Conservation (phyloP, 2,329 filamentous ascomycete genomes). For the Teratosphaeria epicoccoides region DNA sequence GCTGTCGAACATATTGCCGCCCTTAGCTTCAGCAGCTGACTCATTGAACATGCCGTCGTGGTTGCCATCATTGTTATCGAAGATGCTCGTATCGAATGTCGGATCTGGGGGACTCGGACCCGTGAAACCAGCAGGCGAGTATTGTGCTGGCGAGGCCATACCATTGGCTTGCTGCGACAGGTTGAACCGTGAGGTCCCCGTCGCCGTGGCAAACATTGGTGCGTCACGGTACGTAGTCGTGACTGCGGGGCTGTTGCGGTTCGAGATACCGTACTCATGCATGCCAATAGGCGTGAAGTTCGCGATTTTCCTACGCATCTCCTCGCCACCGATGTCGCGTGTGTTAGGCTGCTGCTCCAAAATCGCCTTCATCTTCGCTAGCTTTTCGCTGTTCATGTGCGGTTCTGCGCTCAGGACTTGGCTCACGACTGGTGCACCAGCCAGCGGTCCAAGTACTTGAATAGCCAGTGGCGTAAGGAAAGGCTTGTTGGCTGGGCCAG, state of each 20-base stretch:
- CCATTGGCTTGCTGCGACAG: conserved; percentile 9
- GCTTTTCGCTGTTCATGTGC: conserved; percentile 20
- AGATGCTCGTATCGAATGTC: conserved; percentile 16
- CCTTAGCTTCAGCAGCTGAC: conserved; percentile 1
- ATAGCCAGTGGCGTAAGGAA: conserved; percentile 16
- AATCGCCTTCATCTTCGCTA: conserved; percentile 16
- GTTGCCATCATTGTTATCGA: conserved; percentile 14
- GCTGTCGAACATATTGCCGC: conserved; percentile 4
- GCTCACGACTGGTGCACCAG: conserved; percentile 15
- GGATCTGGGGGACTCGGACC: conserved; percentile 15
- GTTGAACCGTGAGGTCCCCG: conserved; percentile 8
- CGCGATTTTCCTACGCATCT: conserved; percentile 8
- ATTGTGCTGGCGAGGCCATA: conserved; percentile 19
- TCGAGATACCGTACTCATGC: conserved; percentile 17
- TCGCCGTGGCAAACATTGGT: conserved; percentile 18
- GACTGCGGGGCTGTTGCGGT: conserved; percentile 4
- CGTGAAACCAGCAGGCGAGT: conserved; percentile 10
- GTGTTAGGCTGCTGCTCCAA: conserved; percentile 10
- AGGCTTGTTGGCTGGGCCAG: conserved; percentile 7
- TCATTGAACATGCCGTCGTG: conserved; percentile 3
- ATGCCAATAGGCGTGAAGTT: conserved; percentile 3
- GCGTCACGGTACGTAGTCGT: conserved; percentile 18
- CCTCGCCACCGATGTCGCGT: conserved; percentile 11
- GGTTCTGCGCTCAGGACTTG: conserved; percentile 14
- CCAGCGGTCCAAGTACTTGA: conserved; percentile 16